Evolutionary conservation across 441 rosid species (phyloP).

Genomic region (Eutrema salsugineum): DNA sequence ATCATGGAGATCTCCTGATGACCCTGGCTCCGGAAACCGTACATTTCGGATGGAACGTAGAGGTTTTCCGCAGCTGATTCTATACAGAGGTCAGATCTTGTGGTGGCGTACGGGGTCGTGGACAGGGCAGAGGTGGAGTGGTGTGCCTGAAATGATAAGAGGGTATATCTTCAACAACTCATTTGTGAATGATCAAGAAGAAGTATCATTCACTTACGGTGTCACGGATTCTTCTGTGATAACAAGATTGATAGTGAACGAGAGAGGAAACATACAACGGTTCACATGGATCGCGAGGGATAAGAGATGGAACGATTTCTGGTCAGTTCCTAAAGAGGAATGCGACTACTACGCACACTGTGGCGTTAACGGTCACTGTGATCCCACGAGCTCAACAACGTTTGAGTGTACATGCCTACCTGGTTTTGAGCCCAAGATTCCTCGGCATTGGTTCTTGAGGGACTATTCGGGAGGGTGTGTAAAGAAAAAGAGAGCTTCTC

Average conservation of each 20-base stretch:
- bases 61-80: constrained; percentile 47
- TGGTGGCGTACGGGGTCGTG: constrained; percentile 60
- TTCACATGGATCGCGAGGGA: constrained; percentile 42
- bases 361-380: constrained; percentile 54
- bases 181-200: constrained; percentile 10
- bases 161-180: constrained; percentile 27
- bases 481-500: constrained; percentile 11
- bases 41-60: constrained; percentile 34
- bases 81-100: constrained; percentile 35
- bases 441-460: constrained; percentile 44
- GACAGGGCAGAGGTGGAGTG: constrained; percentile 56
- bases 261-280: constrained; percentile 24
- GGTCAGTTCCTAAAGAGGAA: constrained; percentile 44
- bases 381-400: constrained; percentile 25
- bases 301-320: constrained; percentile 42
- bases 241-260: constrained; percentile 23
- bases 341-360: constrained; percentile 56
- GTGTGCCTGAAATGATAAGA: constrained; percentile 46
- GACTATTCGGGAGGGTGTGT: constrained; percentile 52
- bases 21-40: constrained; percentile 51
- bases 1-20: constrained; percentile 55
- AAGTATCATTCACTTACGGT: constrained; percentile 22
- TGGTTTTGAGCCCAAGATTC: constrained; percentile 54
- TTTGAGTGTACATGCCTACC: constrained; percentile 63
- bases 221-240: constrained; percentile 17